phyloP scores from a whole-genome alignment of 179 eudicot species.

The Gypsophila paniculata region DNA sequence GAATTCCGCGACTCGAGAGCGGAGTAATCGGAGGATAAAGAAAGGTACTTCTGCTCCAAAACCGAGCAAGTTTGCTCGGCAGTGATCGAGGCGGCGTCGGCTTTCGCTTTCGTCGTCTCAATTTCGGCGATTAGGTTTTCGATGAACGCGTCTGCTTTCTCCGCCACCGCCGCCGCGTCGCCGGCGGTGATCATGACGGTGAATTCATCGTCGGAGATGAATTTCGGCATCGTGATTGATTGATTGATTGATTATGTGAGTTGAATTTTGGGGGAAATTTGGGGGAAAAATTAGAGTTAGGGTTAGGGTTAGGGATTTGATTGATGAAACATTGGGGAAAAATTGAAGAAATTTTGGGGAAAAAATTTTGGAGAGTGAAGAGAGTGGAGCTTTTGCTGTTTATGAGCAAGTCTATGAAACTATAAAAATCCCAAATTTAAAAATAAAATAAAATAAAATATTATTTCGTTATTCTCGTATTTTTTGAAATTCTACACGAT shows the following conservation, averaged over 20 bases:
- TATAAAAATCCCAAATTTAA: no score
- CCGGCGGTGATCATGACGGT: slow-evolving; percentile 43
- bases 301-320: background rate
- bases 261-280: background rate
- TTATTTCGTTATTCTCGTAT: no score
- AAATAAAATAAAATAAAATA: no score
- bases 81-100: slow-evolving; percentile 76
- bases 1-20: slow-evolving; percentile 47
- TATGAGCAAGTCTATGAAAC: background rate
- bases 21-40: slow-evolving; percentile 64
- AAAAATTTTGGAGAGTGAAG: background rate
- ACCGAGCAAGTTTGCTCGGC: slow-evolving; percentile 88
- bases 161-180: slow-evolving; percentile 56
- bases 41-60: slow-evolving; percentile 73
- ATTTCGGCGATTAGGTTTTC: slow-evolving; percentile 43
- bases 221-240: slow-evolving; percentile 54
- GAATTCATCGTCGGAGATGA: slow-evolving; percentile 71
- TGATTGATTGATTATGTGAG: background rate
- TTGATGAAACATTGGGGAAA: slow-evolving; percentile 6
- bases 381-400: background rate
- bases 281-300: background rate
- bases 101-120: slow-evolving; percentile 75
- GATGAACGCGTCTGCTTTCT: slow-evolving; percentile 77
- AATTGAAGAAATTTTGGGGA: background rate
- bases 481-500: no score